phyloP scores from a whole-genome alignment of 805 yeast genomes.

The Kurtzmaniella fragi region DNA sequence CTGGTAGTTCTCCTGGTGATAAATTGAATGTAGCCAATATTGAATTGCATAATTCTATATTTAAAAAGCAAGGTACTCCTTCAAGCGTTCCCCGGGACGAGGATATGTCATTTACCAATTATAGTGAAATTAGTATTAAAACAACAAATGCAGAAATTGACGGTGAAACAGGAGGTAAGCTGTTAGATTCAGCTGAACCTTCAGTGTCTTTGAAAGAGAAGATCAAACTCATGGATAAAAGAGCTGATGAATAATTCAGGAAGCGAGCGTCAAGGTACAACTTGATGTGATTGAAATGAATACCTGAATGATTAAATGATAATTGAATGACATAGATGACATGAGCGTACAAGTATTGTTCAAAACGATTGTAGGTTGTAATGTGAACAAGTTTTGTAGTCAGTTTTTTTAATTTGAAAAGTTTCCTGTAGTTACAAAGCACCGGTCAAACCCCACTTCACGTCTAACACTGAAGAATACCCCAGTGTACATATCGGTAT shows the following conservation, averaged over 20 bases:
- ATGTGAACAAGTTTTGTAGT: too few relatives aligned
- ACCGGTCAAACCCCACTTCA: too few relatives aligned
- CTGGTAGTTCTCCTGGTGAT: conserved; percentile 1
- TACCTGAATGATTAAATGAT: too few relatives aligned
- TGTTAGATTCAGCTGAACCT: conserved; percentile 18
- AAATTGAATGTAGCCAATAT: conserved; percentile 2
- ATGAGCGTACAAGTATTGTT: too few relatives aligned
- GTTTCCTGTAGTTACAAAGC: too few relatives aligned
- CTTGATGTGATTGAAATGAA: too few relatives aligned
- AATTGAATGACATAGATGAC: too few relatives aligned
- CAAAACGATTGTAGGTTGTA: too few relatives aligned
- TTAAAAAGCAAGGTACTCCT: conserved; percentile 1
- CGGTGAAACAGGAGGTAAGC: conserved; percentile 18
- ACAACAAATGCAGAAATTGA: conserved; percentile 26
- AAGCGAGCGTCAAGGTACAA: too few relatives aligned
- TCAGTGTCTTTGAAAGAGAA: conserved; percentile 43
- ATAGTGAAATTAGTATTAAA: conserved; percentile 16
- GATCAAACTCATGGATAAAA: conserved; percentile 34
- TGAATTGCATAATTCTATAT: conserved; percentile 3
- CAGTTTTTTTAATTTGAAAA: too few relatives aligned
- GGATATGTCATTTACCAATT: background rate
- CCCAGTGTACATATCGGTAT: too few relatives aligned
- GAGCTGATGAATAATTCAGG: conserved; percentile 7
- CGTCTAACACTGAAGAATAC: too few relatives aligned
- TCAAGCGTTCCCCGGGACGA: background rate